Base-by-base conservation (phyloP, 176 grass and related monocot species). In the Puya raimondii region DNA sequence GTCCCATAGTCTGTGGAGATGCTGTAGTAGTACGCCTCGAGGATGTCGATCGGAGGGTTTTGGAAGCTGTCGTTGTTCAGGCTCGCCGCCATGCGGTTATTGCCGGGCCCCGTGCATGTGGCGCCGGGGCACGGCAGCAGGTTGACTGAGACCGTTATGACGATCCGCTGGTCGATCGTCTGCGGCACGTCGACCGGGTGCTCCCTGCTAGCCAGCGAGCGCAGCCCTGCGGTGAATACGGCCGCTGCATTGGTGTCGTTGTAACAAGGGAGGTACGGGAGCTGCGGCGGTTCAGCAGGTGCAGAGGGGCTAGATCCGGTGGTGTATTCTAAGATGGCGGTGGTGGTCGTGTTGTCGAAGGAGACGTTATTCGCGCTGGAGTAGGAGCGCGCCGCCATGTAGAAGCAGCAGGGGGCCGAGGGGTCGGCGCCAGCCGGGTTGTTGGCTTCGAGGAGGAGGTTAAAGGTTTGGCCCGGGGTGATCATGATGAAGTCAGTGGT, bases 1-100 rank as follows among this genome's bases (percentile, higher is more conserved):
- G 77, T 33, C 3, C 73, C 73, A 49, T 81, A 88, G 0, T 65
- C 23, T 1, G 70, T 76, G 1, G 63, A 52, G 1, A 26, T 69
- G 63, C 58, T 51, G 3, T 72, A n/a, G 22, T 88, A 85, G 73
- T 88, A 92, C n/a, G 64, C 56, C 50, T 88, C 82, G 0, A 92
- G 76, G 0, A 80, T 23, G 75, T 25, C 8, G 13, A 75, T 25
- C 4, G 73, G 2, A 11, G 79, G 63, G 52, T 10, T 12, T 10
- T 49, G 50, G 22, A 88, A 92, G 75, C 85, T 88, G 0, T 71
- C 53, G 12, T 92, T 92, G 82, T 92, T 92, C 79, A 88, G 74
- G 68, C 76, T 92, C 7, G 89, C 76, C 14, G 80, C 67, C 1
- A 88, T 47, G 17, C 80, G 79, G 50, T 10, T 84, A 1, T 79